Base-by-base conservation (phyloP, 306 rosid genomes). In the Rosa multiflora region DNA sequence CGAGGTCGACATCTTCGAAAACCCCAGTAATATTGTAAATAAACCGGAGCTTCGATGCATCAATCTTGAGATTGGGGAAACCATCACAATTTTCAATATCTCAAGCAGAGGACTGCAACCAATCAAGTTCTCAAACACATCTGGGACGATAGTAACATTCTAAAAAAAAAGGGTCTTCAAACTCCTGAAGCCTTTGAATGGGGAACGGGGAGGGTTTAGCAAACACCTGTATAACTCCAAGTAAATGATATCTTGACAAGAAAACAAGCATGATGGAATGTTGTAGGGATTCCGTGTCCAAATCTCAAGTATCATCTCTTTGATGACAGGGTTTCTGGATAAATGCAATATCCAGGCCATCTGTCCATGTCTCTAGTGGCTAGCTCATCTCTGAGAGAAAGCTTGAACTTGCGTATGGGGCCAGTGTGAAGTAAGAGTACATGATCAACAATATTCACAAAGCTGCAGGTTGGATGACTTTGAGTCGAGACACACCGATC, bases 351-450 rank as follows among this genome's bases (percentile, higher is more conserved):
- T 10, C 26, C 26, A 23, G 26, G 26, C 66, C 66, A 59, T 59
- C 64, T 14, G 4, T 59, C 66, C n/a, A 52, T 15, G 5, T 52
- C 56, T 52, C 6, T 52, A 14, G n/a, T 52, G n/a, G 18, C 56
- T 17, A 52, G 20, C 7, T 13, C 7, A 15, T 14, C 51, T 86
- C 15, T 10, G 4, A 4, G 51, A 2, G 51, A 5, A 69, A 88
- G 83, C 76, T 76, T 61, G 82, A 88, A 88, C 86, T 67, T 87
- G 78, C 53, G 73, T 44, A 90, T 85, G 39, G 79, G 51, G 70
- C 89, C 88, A 48, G 79, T 56, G 78, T 88, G 91, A 58, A 86
- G 90, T 75, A 90, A 76, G 73, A 90, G 90, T 6, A 90, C 90
- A 42, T 85, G 90, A 82, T 90, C 90, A 76, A 88, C 72, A 49